Conservation (phyloP, 2,329 filamentous ascomycete genomes). For the Phyllosticta citriasiana region DNA sequence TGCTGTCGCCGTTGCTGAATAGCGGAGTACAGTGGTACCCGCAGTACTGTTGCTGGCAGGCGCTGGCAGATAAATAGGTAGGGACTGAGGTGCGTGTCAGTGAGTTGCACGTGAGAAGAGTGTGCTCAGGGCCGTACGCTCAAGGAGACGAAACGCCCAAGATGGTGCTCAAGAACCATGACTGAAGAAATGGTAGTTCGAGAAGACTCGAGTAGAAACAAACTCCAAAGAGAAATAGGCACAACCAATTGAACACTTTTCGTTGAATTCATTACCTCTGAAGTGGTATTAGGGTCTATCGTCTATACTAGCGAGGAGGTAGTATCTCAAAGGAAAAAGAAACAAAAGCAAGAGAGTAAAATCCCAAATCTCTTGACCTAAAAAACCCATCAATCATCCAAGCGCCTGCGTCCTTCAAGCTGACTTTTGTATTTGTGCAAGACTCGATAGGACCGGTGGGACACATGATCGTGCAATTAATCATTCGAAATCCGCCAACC, state of each 20-base stretch:
- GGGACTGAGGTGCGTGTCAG: too few species aligned
- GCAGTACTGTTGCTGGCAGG: too few species aligned
- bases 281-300: not conserved
- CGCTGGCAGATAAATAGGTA: too few species aligned
- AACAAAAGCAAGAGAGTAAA: not conserved
- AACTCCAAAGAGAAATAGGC: not conserved
- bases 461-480: not conserved
- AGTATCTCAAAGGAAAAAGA: not conserved
- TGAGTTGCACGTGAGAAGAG: too few species aligned
- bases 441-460: conserved; percentile 2
- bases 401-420: conserved; percentile 9
- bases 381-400: conserved; percentile 8
- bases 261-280: not conserved
- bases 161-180: too few species aligned
- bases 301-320: not conserved
- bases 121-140: too few species aligned
- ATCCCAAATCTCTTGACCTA: not conserved
- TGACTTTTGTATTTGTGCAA: not conserved
- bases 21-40: too few species aligned
- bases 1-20: too few species aligned
- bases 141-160: too few species aligned
- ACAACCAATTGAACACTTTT: not conserved
- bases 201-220: too few species aligned
- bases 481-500: not conserved
- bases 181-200: too few species aligned